These are phyloP conservation scores for Komagataella kurtzmanii DNA, from an alignment of 805 yeast species.

Conservation along the genomic window DNA sequence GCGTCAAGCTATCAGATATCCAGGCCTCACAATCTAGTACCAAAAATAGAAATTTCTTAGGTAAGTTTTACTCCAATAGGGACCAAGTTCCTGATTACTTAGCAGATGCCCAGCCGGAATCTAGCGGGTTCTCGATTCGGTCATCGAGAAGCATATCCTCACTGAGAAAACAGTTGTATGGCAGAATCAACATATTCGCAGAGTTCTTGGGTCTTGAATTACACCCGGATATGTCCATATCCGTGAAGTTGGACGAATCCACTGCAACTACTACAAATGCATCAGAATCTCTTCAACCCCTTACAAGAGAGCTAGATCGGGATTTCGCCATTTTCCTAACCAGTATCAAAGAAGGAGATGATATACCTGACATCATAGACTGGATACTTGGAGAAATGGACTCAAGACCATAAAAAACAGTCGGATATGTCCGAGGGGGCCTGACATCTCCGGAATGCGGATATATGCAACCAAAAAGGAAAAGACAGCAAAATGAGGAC, in stretches of 20 bases:
- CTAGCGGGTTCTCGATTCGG: not conserved
- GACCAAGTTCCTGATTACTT: not conserved
- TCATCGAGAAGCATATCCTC: not conserved
- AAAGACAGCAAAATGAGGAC: not conserved
- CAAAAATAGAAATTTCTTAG: not conserved
- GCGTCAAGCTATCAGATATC: not conserved
- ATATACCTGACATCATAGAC: constrained; percentile 7
- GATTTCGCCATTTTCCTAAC: constrained; percentile 12
- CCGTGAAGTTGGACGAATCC: not conserved
- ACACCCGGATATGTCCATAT: not conserved
- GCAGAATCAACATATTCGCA: not conserved
- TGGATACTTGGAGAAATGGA: constrained; percentile 10
- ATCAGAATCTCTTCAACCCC: not conserved
- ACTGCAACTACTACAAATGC: not conserved
- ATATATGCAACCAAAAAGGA: not conserved
- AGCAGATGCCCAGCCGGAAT: not conserved
- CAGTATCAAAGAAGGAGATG: constrained; percentile 9
- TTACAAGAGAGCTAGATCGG: constrained; percentile 6
- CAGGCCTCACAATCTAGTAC: not conserved
- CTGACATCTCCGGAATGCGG: not conserved
- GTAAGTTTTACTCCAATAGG: not conserved
- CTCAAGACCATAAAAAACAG: not conserved
- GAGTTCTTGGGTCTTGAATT: not conserved
- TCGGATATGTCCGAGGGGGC: not conserved
- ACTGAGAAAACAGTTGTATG: not conserved